Evolutionary conservation across 805 yeast genomes (phyloP).

Genomic region (Pachysolen tannophilus): DNA sequence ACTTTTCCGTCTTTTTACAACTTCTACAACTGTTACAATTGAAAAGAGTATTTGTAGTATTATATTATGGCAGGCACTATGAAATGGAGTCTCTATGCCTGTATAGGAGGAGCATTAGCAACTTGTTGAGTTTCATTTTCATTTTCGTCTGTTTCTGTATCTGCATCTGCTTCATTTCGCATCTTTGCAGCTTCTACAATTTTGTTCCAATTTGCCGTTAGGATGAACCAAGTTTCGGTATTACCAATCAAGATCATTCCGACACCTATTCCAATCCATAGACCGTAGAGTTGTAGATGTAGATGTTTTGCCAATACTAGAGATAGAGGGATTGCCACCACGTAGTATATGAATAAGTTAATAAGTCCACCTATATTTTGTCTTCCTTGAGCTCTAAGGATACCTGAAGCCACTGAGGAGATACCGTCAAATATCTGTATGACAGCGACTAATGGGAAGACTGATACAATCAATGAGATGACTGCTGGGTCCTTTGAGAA

Average conservation of each 20-base stretch:
- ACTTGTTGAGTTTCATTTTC: no score
- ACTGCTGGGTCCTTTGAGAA: slow-evolving; percentile 62
- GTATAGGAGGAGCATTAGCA: no score
- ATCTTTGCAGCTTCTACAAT: slow-evolving; percentile 26
- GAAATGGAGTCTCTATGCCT: no score
- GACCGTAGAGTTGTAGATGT: slow-evolving; percentile 45
- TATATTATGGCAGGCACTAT: no score
- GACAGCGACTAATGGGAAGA: slow-evolving; percentile 58
- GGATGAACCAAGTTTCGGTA: slow-evolving; percentile 38
- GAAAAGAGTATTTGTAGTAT: no score
- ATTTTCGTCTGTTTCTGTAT: not conserved
- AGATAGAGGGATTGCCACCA: slow-evolving; percentile 63
- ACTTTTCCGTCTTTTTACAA: no score
- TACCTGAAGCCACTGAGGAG: slow-evolving; percentile 65
- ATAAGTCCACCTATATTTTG: slow-evolving; percentile 67
- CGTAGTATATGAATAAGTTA: slow-evolving; percentile 65
- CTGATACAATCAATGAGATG: slow-evolving; percentile 35
- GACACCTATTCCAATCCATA: slow-evolving; percentile 68
- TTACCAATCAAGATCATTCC: slow-evolving; percentile 52
- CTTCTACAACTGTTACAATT: no score
- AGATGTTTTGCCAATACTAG: slow-evolving; percentile 44
- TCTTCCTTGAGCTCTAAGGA: slow-evolving; percentile 68
- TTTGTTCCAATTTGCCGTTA: slow-evolving; percentile 44
- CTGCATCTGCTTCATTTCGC: slow-evolving; percentile 20
- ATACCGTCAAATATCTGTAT: slow-evolving; percentile 65